phyloP scores from a whole-genome alignment of 306 rosid genomes.

The Pueraria montana region DNA sequence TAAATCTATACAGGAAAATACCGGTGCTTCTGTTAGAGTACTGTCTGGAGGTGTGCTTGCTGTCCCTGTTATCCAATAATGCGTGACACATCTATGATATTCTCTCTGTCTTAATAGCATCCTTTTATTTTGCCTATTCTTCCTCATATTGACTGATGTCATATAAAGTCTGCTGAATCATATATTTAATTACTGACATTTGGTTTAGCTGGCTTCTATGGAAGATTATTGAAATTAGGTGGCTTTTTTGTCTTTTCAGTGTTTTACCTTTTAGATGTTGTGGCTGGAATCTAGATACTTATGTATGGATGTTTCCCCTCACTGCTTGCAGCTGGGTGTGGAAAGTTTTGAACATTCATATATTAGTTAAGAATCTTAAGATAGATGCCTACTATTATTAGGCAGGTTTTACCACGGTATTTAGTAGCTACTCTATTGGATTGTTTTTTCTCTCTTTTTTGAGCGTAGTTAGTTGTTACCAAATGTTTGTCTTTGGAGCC shows the following conservation, averaged over 20 bases:
- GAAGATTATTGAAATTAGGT: constrained; percentile 18
- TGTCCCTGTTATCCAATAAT: neutral
- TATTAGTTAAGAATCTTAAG: constrained; percentile 2
- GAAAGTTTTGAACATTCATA: neutral
- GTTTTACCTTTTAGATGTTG: constrained; percentile 8
- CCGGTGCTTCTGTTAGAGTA: constrained; percentile 81
- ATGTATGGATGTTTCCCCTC: neutral
- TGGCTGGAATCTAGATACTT: neutral
- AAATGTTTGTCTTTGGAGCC: constrained; percentile 14
- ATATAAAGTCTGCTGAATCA: constrained; percentile 30
- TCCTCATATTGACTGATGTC: constrained; percentile 28
- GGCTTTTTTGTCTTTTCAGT: neutral
- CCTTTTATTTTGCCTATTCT: constrained; percentile 21
- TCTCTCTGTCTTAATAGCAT: constrained; percentile 21
- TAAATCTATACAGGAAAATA: constrained; percentile 90
- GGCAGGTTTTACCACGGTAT: neutral
- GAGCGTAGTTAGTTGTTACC: neutral
- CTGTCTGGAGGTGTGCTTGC: constrained; percentile 80
- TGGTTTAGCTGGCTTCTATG: constrained; percentile 20
- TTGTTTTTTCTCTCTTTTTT: neutral
- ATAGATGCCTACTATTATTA: neutral
- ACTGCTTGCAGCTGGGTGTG: neutral
- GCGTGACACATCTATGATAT: neutral
- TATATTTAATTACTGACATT: neutral
- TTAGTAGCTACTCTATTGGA: neutral